phyloP scores from a whole-genome alignment of 2,329 filamentous ascomycete genomes.

The Sporothrix pallida region DNA sequence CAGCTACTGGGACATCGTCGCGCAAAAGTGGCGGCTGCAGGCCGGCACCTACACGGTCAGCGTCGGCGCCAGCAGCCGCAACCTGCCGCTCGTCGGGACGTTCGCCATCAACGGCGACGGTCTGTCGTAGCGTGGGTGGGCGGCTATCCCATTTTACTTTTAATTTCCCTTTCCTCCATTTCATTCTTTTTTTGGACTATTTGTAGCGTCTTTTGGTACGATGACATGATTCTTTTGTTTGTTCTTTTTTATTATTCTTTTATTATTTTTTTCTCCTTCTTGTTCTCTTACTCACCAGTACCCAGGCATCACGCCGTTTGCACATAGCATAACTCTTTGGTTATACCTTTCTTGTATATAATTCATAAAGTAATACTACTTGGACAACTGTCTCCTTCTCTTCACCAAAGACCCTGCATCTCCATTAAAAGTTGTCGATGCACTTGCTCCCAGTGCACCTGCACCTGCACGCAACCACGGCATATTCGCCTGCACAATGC shows the following conservation, averaged over 20 bases:
- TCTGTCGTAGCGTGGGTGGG: not conserved
- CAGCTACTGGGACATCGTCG: slow-evolving; percentile 67
- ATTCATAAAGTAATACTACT: not conserved
- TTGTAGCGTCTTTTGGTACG: not conserved
- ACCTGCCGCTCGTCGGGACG: slow-evolving; percentile 47
- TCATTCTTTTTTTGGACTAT: too few species aligned
- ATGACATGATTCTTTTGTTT: not conserved
- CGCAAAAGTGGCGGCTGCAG: slow-evolving; percentile 65
- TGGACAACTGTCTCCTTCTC: not conserved
- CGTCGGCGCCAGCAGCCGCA: slow-evolving; percentile 53
- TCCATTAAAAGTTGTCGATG: not conserved
- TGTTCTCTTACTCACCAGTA: not conserved
- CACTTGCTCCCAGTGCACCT: not conserved
- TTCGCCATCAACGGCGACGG: slow-evolving; percentile 42
- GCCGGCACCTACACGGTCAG: slow-evolving; percentile 50
- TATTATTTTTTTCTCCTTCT: not conserved
- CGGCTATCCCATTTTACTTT: not conserved
- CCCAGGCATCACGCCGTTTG: not conserved
- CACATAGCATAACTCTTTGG: not conserved
- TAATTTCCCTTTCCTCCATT: not conserved
- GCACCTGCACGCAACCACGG: slow-evolving; percentile 11
- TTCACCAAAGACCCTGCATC: not conserved
- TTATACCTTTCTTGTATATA: not conserved
- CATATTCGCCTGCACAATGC: slow-evolving; percentile 13
- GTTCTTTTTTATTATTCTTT: not conserved